Evolutionary conservation across 2,329 filamentous ascomycete genomes (phyloP).

Genomic region (Aspergillus japonicus): DNA sequence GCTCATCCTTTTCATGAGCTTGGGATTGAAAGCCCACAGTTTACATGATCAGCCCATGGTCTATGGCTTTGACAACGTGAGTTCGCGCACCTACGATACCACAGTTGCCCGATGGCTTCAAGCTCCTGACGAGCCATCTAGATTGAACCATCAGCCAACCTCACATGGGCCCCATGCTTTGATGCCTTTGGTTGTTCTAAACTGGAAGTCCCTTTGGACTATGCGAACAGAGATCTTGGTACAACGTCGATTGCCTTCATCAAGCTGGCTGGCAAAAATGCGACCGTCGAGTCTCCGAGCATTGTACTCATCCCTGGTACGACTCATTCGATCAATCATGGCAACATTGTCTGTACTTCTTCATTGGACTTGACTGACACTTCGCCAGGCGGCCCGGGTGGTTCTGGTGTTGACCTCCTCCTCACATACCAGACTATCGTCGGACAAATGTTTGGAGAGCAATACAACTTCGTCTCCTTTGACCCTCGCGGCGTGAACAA

Average conservation of each 20-base stretch:
- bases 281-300: constrained; percentile 16
- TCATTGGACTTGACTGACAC: constrained; percentile 7
- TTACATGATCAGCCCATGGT: constrained; percentile 4
- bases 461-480: constrained; percentile 46
- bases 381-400: constrained; percentile 36
- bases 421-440: constrained; percentile 22
- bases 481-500: constrained; percentile 45
- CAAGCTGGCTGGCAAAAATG: constrained; percentile 19
- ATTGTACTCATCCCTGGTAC: constrained; percentile 19
- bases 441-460: constrained; percentile 36
- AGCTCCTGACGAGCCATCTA: constrained; percentile 11
- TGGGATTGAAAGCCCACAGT: constrained; percentile 4
- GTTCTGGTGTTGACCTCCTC: constrained; percentile 38
- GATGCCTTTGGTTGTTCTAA: constrained; percentile 14
- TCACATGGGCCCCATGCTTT: constrained; percentile 18
- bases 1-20: constrained; percentile 3
- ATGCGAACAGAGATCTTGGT: constrained; percentile 13
- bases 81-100: neutral
- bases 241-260: constrained; percentile 20
- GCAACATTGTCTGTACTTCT: neutral
- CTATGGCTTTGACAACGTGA: constrained; percentile 10
- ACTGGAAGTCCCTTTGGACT: constrained; percentile 17
- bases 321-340: neutral
- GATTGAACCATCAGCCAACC: constrained; percentile 17
- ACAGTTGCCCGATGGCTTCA: neutral